Conservation (phyloP, 495 filamentous ascomycete genomes). For the Mytilinidion resinicola region DNA sequence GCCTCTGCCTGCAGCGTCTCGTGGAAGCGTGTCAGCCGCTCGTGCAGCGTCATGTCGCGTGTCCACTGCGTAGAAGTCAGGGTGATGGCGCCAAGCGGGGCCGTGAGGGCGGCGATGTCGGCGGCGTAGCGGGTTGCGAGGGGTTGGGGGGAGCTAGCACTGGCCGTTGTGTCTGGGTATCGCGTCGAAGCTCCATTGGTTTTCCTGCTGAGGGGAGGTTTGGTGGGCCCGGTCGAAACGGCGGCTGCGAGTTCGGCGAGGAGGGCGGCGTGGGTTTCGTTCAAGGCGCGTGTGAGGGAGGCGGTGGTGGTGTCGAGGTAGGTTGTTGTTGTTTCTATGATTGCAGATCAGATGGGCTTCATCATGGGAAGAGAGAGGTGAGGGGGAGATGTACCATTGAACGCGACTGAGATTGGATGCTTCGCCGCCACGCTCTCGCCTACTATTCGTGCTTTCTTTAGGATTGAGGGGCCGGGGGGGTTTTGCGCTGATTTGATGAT, state of each 20-base stretch:
- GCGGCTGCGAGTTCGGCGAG: background rate
- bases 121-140: too few relatives aligned
- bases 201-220: too few relatives aligned
- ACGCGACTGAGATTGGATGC: conserved; percentile 1
- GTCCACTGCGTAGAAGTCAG: background rate
- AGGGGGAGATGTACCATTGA: conserved; percentile 13
- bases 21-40: conserved; percentile 1
- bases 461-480: background rate
- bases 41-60: background rate
- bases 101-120: background rate
- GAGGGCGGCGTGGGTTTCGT: conserved; percentile 4
- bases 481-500: background rate
- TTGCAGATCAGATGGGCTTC: background rate
- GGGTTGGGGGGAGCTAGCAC: too few relatives aligned
- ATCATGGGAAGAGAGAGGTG: background rate
- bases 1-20: background rate
- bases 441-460: background rate
- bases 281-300: background rate
- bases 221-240: too few relatives aligned
- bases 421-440: background rate
- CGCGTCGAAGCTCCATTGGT: too few relatives aligned
- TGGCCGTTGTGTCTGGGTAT: too few relatives aligned
- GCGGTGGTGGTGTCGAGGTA: conserved; percentile 14
- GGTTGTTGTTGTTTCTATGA: conserved; percentile 14
- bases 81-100: background rate